Base-by-base conservation (phyloP, 169 alveolate species). In the Cryptosporidium parvum region DNA sequence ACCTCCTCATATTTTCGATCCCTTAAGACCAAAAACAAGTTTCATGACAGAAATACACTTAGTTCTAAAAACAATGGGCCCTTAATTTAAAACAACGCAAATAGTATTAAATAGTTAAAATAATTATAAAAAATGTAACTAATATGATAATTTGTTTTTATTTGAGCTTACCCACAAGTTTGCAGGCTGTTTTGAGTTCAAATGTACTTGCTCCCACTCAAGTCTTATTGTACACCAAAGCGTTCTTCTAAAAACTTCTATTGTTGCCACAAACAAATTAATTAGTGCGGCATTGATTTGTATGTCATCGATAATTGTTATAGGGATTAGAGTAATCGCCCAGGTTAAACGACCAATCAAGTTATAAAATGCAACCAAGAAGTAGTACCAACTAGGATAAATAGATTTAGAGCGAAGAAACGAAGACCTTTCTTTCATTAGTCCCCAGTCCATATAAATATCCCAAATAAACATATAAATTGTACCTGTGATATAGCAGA, bases 401-500 rank as follows among this genome's bases (percentile, higher is more conserved):
- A 92, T 85, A 53, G 91, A 39, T 39, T 92, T 92, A n/a, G 89
- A 9, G 23, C 89, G 69, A 18, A 80, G 69, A 59, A 80, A 80
- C 59, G 89, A 80, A 42, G 51, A 9, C 56, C 45, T 58, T 10
- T 75, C 56, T 65, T 62, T 73, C 70, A 87, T 42, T 26, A 96
- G 92, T 18, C 97, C 97, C 98, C 98, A 96, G 71, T 96, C 98
- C 85, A 95, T 91, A 84, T 92, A 93, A 58, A 89, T 85, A 56
- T 96, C 98, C 98, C 98, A 96, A 65, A 89, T 75, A 29, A 95
- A 91, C 96, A 93, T 95, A 86, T 91, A 95, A 23, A 94, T 70
- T 0, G 98, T 93, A 6, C 96, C 96, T 51, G 92, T 58, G 53
- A 93, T 86, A 92, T 95, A 95, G 18, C 93, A 92, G 44, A 94